A percentile compares a stretch with the other conserved stretches of the same genome.
phyloP scores from a whole-genome alignment of 23 red algal genomes.

The Agarophyton chilense region DNA sequence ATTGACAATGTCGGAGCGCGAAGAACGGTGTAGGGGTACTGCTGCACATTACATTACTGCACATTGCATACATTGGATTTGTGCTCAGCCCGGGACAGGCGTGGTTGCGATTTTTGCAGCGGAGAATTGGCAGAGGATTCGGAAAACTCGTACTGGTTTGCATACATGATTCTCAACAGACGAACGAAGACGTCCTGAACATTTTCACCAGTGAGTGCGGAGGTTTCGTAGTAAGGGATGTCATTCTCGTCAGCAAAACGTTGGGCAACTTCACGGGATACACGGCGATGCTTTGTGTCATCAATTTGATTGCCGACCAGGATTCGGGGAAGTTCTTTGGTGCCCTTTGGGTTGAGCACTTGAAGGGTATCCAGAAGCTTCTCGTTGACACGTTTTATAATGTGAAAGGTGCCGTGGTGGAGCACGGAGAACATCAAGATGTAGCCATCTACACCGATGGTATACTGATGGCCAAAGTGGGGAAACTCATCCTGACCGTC shows the following conservation, averaged over 20 bases:
- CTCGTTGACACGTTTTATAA: conserved; percentile 75
- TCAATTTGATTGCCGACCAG: conserved; percentile 96
- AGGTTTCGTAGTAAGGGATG: conserved; percentile 86
- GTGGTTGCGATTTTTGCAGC: background rate
- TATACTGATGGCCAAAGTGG: conserved; percentile 77
- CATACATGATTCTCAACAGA: conserved; percentile 77
- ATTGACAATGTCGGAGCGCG: too few relatives aligned
- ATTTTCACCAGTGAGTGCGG: conserved; percentile 75
- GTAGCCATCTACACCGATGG: conserved; percentile 92
- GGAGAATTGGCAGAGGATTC: background rate
- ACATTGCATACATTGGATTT: background rate
- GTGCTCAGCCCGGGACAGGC: background rate
- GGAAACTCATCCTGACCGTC: conserved; percentile 96
- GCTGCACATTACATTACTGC: background rate
- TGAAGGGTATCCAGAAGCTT: conserved; percentile 79
- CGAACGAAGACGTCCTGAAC: conserved; percentile 65
- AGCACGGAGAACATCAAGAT: conserved; percentile 86
- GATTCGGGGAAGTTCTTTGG: conserved; percentile 73
- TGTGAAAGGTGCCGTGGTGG: conserved; percentile 75
- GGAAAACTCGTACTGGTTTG: background rate
- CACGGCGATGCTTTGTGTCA: conserved; percentile 62
- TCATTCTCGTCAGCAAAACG: conserved; percentile 52
- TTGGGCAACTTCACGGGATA: conserved; percentile 42
- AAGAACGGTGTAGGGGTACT: too few relatives aligned
- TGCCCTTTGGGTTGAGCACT: conserved; percentile 37